phyloP scores from a whole-genome alignment of 805 yeast species.

The Metschnikowia cerradonensis region DNA sequence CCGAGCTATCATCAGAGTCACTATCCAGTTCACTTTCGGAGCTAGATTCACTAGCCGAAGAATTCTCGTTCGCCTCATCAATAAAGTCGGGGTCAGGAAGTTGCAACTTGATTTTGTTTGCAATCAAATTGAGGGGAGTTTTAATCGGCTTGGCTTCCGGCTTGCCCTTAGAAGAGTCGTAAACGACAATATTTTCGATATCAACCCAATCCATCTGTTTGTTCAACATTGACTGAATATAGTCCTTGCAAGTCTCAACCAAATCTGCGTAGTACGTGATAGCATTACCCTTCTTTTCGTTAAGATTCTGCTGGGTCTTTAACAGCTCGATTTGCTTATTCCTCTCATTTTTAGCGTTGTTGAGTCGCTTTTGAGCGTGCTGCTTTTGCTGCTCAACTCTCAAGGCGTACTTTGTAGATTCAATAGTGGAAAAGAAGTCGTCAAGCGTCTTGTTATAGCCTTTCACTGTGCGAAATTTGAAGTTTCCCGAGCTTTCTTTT shows the following conservation, averaged over 20 bases:
- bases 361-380: conserved; percentile 70
- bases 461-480: conserved; percentile 40
- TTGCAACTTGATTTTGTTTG: conserved; percentile 58
- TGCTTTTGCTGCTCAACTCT: conserved; percentile 71
- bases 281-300: conserved; percentile 66
- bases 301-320: conserved; percentile 55
- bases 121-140: conserved; percentile 64
- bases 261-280: conserved; percentile 64
- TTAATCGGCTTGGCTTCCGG: conserved; percentile 58
- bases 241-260: conserved; percentile 66
- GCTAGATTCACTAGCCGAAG: conserved; percentile 20
- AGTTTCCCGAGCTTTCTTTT: conserved; percentile 24
- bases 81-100: conserved; percentile 48
- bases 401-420: conserved; percentile 72
- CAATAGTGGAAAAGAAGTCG: conserved; percentile 76
- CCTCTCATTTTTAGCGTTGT: conserved; percentile 72
- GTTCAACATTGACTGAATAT: conserved; percentile 62
- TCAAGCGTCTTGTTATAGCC: conserved; percentile 85
- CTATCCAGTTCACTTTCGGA: conserved; percentile 33
- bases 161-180: conserved; percentile 67
- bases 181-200: conserved; percentile 67
- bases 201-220: conserved; percentile 94
- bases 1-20: conserved; percentile 27
- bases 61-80: conserved; percentile 22
- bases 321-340: conserved; percentile 64